Evolutionary conservation across 306 rosid species (phyloP).

Genomic region (Fragaria nilgerrensis): DNA sequence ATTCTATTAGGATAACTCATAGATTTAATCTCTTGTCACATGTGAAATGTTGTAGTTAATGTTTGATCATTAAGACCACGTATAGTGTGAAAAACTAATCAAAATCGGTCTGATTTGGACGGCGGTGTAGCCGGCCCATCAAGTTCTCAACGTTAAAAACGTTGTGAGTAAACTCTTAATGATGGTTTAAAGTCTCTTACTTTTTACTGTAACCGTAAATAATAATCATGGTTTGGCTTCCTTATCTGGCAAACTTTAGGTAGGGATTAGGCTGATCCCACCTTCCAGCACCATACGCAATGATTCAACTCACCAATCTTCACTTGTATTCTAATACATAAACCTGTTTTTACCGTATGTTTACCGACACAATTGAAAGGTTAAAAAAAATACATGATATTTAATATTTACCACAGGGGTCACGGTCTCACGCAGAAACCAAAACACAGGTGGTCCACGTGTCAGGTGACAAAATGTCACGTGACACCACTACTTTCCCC

Average conservation of each 20-base stretch:
- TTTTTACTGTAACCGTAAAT: not conserved
- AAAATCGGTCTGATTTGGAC: too few relatives aligned
- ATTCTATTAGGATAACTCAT: too few relatives aligned
- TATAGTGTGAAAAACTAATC: too few relatives aligned
- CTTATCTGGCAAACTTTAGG: slow-evolving; percentile 2
- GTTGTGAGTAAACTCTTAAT: not conserved
- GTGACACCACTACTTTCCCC: slow-evolving; percentile 8
- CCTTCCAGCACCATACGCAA: not conserved
- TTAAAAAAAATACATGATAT: not conserved
- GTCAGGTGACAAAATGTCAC: slow-evolving; percentile 30
- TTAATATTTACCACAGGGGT: not conserved
- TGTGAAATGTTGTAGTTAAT: too few relatives aligned
- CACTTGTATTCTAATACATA: not conserved
- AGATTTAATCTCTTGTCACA: too few relatives aligned
- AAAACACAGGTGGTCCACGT: not conserved
- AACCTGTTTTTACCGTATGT: not conserved
- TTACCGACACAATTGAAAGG: not conserved
- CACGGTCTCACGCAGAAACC: not conserved
- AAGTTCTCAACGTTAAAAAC: not conserved
- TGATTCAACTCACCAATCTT: slow-evolving; percentile 9
- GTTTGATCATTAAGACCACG: too few relatives aligned
- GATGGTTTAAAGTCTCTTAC: not conserved
- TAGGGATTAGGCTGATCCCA: not conserved
- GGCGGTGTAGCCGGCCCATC: not conserved
- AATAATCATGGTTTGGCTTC: not conserved